Percentiles rank a stretch among this genome's conserved stretches.
Evolutionary conservation across 371 early-diverging fungal genomes (phyloP).

Genomic region (Mucor mucedo): DNA sequence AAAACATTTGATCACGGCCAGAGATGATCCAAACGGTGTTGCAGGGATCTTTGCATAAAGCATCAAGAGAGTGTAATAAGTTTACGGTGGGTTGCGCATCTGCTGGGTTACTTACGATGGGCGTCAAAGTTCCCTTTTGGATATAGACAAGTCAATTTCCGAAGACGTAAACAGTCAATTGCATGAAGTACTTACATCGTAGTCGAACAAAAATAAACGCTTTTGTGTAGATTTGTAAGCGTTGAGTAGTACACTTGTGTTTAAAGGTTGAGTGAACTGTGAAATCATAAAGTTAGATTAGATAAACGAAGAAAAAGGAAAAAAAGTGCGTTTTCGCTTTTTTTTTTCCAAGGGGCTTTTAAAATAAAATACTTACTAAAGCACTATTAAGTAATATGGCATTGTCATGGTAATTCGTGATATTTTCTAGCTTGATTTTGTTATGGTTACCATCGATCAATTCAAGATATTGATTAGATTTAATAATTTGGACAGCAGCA

Average conservation of each 20-base stretch:
- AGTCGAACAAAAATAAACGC: slow-evolving; percentile 33
- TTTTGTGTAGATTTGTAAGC: slow-evolving; percentile 24
- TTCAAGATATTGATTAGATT: neutral
- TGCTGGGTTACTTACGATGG: slow-evolving; percentile 77
- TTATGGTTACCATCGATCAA: too few relatives aligned
- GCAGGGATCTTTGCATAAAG: slow-evolving; percentile 73
- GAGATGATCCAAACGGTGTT: slow-evolving; percentile 93
- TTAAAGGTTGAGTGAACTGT: slow-evolving; percentile 22
- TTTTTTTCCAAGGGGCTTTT: slow-evolving; percentile 8
- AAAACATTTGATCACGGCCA: slow-evolving; percentile 72
- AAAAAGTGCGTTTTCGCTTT: slow-evolving; percentile 13
- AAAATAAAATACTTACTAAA: slow-evolving; percentile 13
- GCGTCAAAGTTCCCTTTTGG: slow-evolving; percentile 76
- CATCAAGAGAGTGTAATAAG: slow-evolving; percentile 65
- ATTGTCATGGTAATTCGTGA: neutral
- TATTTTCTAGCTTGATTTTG: neutral
- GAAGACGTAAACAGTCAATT: neutral
- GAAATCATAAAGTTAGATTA: slow-evolving; percentile 9
- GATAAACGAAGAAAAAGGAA: slow-evolving; percentile 8
- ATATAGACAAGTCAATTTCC: neutral
- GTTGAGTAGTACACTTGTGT: slow-evolving; percentile 15
- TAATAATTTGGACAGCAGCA: slow-evolving; percentile 1
- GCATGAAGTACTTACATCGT: slow-evolving; percentile 24
- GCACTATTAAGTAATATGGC: neutral
- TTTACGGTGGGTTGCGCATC: slow-evolving; percentile 75